These are phyloP conservation scores for Sphagnum magellanicum DNA, from an alignment of 228 moss, liverwort and hornwort species.

Conservation along the genomic window DNA sequence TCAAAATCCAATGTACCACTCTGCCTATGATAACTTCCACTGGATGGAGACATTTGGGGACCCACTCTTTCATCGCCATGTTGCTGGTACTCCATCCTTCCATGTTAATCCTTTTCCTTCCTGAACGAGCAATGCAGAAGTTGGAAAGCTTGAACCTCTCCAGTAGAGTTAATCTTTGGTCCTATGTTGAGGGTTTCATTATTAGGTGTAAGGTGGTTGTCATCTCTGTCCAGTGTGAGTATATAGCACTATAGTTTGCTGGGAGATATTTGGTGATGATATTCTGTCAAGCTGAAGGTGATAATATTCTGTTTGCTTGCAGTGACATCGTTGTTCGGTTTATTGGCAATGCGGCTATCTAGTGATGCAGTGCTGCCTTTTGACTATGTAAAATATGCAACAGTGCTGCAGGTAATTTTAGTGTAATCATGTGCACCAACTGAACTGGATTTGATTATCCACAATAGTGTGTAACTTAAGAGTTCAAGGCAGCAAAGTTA, in stretches of 20 bases:
- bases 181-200: too few relatives aligned
- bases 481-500: neutral
- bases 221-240: too few relatives aligned
- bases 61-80: conserved; percentile 77
- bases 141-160: too few relatives aligned
- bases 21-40: conserved; percentile 64
- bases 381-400: conserved; percentile 56
- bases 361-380: conserved; percentile 60
- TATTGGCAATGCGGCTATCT: conserved; percentile 61
- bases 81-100: conserved; percentile 37
- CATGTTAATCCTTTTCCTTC: too few relatives aligned
- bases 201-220: too few relatives aligned
- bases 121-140: neutral
- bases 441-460: neutral
- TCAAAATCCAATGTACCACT: conserved; percentile 71
- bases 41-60: conserved; percentile 95
- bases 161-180: too few relatives aligned
- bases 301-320: conserved; percentile 3
- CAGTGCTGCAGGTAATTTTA: conserved; percentile 31
- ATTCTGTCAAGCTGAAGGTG: too few relatives aligned
- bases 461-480: neutral
- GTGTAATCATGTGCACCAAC: neutral
- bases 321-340: conserved; percentile 74
- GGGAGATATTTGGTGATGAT: too few relatives aligned
- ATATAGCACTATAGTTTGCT: too few relatives aligned